Evolutionary conservation across 116 monocot species (phyloP).

Genomic region (Dioscorea cayenensis): DNA sequence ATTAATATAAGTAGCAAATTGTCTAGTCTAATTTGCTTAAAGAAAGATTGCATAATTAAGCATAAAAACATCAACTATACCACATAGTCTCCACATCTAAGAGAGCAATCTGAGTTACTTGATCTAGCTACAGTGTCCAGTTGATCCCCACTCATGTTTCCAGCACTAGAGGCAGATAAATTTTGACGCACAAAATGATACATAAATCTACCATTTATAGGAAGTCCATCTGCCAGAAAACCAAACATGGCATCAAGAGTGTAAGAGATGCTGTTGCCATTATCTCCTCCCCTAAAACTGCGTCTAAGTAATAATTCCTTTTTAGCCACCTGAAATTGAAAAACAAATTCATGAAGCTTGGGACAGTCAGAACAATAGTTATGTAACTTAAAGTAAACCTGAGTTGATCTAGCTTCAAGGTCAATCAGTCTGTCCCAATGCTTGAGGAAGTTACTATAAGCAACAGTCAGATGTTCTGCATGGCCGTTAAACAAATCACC

Average conservation of each 20-base stretch:
- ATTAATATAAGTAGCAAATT: no score
- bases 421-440: slow-evolving; percentile 90
- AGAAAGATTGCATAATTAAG: no score
- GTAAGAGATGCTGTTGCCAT: slow-evolving; percentile 30
- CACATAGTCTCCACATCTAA: slow-evolving; percentile 88
- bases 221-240: slow-evolving; percentile 20
- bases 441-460: slow-evolving; percentile 59
- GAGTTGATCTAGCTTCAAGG: slow-evolving; percentile 75
- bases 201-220: slow-evolving; percentile 42
- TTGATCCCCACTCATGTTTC: slow-evolving; percentile 11
- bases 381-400: slow-evolving; percentile 32
- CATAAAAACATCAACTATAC: slow-evolving; percentile 24
- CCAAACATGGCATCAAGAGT: slow-evolving; percentile 53
- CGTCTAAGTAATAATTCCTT: slow-evolving; percentile 36
- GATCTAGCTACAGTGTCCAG: slow-evolving; percentile 9
- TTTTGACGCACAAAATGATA: slow-evolving; percentile 64
- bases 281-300: slow-evolving; percentile 21
- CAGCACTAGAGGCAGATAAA: slow-evolving; percentile 10
- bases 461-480: slow-evolving; percentile 51
- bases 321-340: slow-evolving; percentile 53
- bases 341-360: slow-evolving; percentile 1
- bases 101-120: slow-evolving; percentile 31
- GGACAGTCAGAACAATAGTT: neutral
- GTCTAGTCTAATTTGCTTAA: no score
- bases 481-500: slow-evolving; percentile 59